Evolutionary conservation across 352 stramenopile genomes (phyloP), one percentile per base, ranked within the genome.

Genomic region (Saprolegnia parasitica): DNA sequence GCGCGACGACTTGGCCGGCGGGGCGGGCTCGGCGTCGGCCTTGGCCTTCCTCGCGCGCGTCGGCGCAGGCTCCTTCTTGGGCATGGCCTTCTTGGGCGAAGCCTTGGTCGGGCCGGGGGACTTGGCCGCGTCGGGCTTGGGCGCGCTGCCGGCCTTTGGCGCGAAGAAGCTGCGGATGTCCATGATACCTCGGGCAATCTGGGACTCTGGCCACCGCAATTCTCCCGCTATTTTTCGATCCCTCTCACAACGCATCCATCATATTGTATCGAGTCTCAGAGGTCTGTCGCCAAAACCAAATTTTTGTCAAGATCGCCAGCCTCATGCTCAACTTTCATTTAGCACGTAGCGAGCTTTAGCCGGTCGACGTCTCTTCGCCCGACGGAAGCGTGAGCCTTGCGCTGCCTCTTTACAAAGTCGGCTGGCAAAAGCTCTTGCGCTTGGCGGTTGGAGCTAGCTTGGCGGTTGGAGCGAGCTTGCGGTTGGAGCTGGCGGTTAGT

Each of bases 161-260:
- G 79, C 63, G 73, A 95, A 95, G 67, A 95, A 95, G 66, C 82
- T 84, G 60, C 87, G 85, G 70, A 95, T 95, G 76, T 95, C 87
- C 87, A 95, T 89, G 42, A 49, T 49, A 15, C 18, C 42, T 49
- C 42, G 10, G 8, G 13, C 29, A 35, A 35, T 35, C 29, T 35
- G 29, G 29, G 29, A 35, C 42, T n/a, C 42, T 49, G 42, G 42
- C 42, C 42, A 49, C 42, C 49, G 49, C 49, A 56, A 29, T 56
- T 56, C 32, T 62, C 55, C 55, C 55, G 55, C 55, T 62, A 62
- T 46, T 46, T 39, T 62, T 62, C 35, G 4, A 62, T 62, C 23
- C 55, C 55, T 62, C 55, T 21, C n/a, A 62, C 13, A 62, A 13
- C 11, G 16, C 20, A 62, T 62, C 4, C 47, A 24, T n/a, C 57